These are phyloP conservation scores for Linum trigynum DNA, from an alignment of 345 rosid genomes.

Conservation along the genomic window DNA sequence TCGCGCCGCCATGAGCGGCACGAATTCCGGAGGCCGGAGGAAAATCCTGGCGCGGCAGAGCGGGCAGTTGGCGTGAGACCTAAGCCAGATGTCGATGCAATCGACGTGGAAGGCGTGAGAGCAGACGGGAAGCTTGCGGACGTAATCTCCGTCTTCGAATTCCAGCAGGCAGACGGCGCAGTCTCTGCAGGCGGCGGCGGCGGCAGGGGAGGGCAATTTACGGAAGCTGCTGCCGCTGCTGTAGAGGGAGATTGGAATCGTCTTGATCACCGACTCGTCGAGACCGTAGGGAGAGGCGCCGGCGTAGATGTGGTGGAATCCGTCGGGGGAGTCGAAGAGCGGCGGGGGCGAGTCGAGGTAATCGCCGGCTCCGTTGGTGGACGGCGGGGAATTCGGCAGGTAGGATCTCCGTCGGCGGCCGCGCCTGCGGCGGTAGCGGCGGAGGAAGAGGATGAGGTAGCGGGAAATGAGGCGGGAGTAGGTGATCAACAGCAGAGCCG, in stretches of 20 bases:
- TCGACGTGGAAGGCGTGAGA: conserved; percentile 87
- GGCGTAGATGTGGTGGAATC: conserved; percentile 34
- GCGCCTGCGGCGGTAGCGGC: conserved; percentile 41
- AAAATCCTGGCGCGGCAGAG: conserved; percentile 76
- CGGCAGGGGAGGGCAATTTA: neutral
- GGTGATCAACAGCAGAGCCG: conserved; percentile 63
- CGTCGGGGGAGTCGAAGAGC: conserved; percentile 30
- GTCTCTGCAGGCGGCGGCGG: conserved; percentile 28
- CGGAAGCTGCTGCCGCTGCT: conserved; percentile 15
- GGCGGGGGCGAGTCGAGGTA: conserved; percentile 26
- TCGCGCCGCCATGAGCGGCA: conserved; percentile 82
- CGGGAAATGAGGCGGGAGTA: conserved; percentile 81
- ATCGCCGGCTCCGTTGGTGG: conserved; percentile 35
- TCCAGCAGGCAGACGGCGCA: conserved; percentile 88
- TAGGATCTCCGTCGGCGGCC: conserved; percentile 14
- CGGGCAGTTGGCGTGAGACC: conserved; percentile 89
- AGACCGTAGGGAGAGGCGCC: conserved; percentile 37
- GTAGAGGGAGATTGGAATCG: conserved; percentile 64
- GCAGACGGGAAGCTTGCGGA: conserved; percentile 76
- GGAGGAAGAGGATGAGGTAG: conserved; percentile 34
- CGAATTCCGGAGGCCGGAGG: conserved; percentile 51
- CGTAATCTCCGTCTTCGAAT: conserved; percentile 71
- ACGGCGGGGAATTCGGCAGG: conserved; percentile 30
- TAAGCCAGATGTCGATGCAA: conserved; percentile 84
- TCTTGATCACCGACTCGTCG: conserved; percentile 78